Conservation (phyloP, 2,329 filamentous ascomycete genomes). For the Elsinoe ampelina region DNA sequence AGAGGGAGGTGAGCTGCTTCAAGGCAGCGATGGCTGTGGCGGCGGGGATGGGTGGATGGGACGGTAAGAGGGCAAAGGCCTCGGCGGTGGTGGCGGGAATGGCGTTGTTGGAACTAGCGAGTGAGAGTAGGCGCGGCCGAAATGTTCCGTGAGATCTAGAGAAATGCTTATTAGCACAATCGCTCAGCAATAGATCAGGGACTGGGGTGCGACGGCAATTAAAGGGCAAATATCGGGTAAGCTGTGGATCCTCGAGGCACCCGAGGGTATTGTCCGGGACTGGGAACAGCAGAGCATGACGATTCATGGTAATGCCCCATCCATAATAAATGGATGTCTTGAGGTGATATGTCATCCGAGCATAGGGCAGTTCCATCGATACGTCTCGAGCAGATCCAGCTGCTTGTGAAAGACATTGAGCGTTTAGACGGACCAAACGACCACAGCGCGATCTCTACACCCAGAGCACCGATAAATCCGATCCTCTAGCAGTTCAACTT, state of each 20-base stretch:
- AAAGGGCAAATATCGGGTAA: not conserved
- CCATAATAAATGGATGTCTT: too few relatives aligned
- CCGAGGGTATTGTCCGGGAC: not conserved
- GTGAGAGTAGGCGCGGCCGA: slow-evolving; percentile 36
- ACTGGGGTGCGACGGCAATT: slow-evolving; percentile 9
- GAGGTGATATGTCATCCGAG: too few relatives aligned
- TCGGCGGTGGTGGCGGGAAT: slow-evolving; percentile 43
- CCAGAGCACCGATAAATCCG: too few relatives aligned
- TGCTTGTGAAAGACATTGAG: too few relatives aligned
- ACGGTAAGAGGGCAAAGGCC: slow-evolving; percentile 35
- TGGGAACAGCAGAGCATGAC: too few relatives aligned
- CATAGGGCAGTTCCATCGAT: too few relatives aligned
- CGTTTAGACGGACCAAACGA: too few relatives aligned
- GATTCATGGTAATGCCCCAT: too few relatives aligned
- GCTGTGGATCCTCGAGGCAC: too few relatives aligned
- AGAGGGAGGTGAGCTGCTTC: slow-evolving; percentile 50
- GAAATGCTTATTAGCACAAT: not conserved
- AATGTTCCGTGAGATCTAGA: slow-evolving; percentile 42
- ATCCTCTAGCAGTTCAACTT: too few relatives aligned
- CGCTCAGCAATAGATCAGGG: slow-evolving; percentile 6
- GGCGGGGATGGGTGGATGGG: slow-evolving; percentile 17
- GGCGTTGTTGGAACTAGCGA: slow-evolving; percentile 50
- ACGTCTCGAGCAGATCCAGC: too few relatives aligned
- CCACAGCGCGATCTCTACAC: too few relatives aligned
- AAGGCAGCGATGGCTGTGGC: slow-evolving; percentile 33